These are phyloP conservation scores for sunflower (Helianthus annuus) DNA, from an alignment of 129 eudicot species.

Conservation along the genomic window HanXRQr2.0-SUNRISE NC_035437.2:41692134-41692633, in stretches of 20 bases:
- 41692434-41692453: neutral
- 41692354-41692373: slow-evolving; percentile 95
- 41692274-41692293: neutral
- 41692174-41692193: slow-evolving; percentile 76
- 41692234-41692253: slow-evolving; percentile 25
- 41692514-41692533: neutral
- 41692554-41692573: too few species aligned
- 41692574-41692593: too few species aligned
- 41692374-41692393: slow-evolving; percentile 78
- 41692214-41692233: slow-evolving; percentile 69
- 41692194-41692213: slow-evolving; percentile 74
- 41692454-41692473: neutral
- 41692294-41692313: neutral
- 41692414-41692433: slow-evolving; percentile 9
- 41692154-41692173: slow-evolving; percentile 77
- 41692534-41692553: slow-evolving; percentile 1
- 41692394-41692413: slow-evolving; percentile 51
- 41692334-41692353: slow-evolving; percentile 77
- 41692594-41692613: too few species aligned
- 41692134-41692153: slow-evolving; percentile 49
- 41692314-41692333: slow-evolving; percentile 52
- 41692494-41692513: neutral
- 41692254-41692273: neutral
- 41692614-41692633: too few species aligned
- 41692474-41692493: neutral